These are phyloP conservation scores for Penicillium janthinellum DNA, from an alignment of 2,329 filamentous ascomycete species.

Conservation along the genomic window DNA sequence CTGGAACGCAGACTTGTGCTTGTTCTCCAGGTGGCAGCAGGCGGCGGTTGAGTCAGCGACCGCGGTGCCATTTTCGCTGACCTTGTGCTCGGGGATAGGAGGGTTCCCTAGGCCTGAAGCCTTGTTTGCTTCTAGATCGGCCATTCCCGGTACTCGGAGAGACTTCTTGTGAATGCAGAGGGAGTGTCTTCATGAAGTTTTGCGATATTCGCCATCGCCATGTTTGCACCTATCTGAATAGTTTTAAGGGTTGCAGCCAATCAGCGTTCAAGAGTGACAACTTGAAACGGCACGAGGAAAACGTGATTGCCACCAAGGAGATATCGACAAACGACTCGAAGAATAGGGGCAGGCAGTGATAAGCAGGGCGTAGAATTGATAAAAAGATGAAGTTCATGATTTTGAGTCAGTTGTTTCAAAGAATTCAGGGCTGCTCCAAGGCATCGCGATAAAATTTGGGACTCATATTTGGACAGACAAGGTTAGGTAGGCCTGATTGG, in stretches of 20 bases:
- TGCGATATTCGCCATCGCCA: neutral
- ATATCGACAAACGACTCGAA: neutral
- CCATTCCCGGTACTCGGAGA: neutral
- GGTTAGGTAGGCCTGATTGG: neutral
- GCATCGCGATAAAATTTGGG: neutral
- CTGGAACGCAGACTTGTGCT: slow-evolving; percentile 41
- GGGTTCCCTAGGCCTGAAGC: slow-evolving; percentile 10
- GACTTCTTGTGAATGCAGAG: neutral
- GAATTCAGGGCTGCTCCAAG: too few relatives aligned
- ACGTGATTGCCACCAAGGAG: neutral
- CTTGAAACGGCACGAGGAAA: neutral
- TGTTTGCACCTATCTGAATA: neutral
- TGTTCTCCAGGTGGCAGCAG: neutral
- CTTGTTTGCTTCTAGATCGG: slow-evolving; percentile 16
- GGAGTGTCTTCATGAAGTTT: neutral
- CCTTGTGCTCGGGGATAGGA: neutral
- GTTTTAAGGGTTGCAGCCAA: slow-evolving; percentile 1
- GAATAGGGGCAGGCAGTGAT: neutral
- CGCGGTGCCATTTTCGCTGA: slow-evolving; percentile 2
- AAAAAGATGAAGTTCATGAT: neutral
- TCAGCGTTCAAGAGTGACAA: slow-evolving; percentile 10
- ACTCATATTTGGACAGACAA: neutral
- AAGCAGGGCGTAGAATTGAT: neutral
- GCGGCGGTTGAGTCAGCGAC: slow-evolving; percentile 1
- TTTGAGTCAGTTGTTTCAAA: too few relatives aligned